These are phyloP conservation scores for Globisporangium spiculum DNA, from an alignment of 352 stramenopile species.

Conservation along the genomic window DNA sequence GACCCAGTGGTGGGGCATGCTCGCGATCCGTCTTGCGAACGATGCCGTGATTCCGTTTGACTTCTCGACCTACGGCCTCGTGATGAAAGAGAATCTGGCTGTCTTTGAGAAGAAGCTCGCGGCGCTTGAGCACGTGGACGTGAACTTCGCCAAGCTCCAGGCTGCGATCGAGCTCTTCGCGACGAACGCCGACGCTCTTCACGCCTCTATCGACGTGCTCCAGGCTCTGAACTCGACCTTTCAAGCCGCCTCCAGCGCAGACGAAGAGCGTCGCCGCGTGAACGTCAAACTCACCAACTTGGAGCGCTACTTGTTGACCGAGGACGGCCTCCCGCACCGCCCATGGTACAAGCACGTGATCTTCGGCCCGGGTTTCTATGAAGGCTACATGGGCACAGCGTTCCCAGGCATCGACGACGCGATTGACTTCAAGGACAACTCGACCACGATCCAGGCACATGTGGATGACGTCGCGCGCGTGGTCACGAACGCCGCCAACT, in stretches of 20 bases:
- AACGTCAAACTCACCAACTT: conserved; percentile 47
- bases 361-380: conserved; percentile 57
- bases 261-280: neutral
- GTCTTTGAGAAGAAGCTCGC: conserved; percentile 26
- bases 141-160: conserved; percentile 36
- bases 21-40: conserved; percentile 57
- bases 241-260: neutral
- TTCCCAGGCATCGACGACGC: conserved; percentile 51
- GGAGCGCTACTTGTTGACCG: conserved; percentile 40
- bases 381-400: conserved; percentile 44
- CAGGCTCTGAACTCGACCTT: neutral
- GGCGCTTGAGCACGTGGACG: conserved; percentile 10
- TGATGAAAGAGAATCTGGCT: conserved; percentile 48
- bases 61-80: conserved; percentile 55
- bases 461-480: conserved; percentile 41
- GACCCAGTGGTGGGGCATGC: conserved; percentile 56
- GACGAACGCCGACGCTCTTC: conserved; percentile 30
- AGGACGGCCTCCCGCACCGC: conserved; percentile 43
- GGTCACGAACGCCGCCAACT: conserved; percentile 31
- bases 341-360: conserved; percentile 62
- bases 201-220: conserved; percentile 16
- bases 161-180: conserved; percentile 44
- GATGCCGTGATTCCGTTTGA: conserved; percentile 64
- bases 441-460: conserved; percentile 33
- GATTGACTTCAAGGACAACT: conserved; percentile 42